Percentiles rank a stretch among this genome's conserved stretches.
These are phyloP conservation scores for Malus sieversii DNA, from an alignment of 306 rosid species.

Conservation along the genomic window DNA sequence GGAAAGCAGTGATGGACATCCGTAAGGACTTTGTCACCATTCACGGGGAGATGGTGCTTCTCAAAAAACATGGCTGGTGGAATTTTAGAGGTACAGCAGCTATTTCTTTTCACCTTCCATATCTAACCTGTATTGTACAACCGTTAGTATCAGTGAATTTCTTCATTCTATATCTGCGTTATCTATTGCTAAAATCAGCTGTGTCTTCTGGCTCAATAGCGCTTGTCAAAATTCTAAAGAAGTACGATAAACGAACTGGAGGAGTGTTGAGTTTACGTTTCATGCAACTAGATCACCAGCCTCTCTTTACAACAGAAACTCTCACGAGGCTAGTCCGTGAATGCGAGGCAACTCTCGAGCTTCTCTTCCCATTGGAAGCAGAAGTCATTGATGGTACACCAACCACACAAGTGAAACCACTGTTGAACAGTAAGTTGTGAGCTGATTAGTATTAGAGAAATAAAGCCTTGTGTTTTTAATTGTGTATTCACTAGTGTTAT, in stretches of 20 bases:
- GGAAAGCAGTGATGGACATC: constrained; percentile 93
- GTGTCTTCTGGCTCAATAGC: constrained; percentile 44
- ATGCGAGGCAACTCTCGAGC: constrained; percentile 85
- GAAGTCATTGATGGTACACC: constrained; percentile 70
- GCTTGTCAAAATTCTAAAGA: constrained; percentile 78
- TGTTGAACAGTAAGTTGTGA: no score
- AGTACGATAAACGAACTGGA: constrained; percentile 90
- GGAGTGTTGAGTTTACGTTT: constrained; percentile 66
- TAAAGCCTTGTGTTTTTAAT: no score
- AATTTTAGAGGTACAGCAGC: constrained; percentile 74
- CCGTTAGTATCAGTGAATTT: neutral
- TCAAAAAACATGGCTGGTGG: constrained; percentile 82
- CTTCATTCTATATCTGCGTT: neutral
- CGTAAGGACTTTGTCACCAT: constrained; percentile 88
- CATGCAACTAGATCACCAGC: constrained; percentile 69
- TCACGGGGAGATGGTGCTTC: constrained; percentile 97
- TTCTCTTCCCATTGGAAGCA: constrained; percentile 79
- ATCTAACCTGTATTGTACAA: neutral
- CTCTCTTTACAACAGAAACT: constrained; percentile 76
- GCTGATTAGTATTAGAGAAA: no score
- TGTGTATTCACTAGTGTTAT: no score
- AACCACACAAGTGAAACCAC: constrained; percentile 9
- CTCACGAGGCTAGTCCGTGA: constrained; percentile 74
- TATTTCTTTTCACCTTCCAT: neutral
- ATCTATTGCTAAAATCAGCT: constrained; percentile 9